A percentile compares a stretch with the other conserved stretches of the same genome.
phyloP scores from a whole-genome alignment of 2,329 filamentous ascomycete genomes.

The Trichophyton verrucosum region DNA sequence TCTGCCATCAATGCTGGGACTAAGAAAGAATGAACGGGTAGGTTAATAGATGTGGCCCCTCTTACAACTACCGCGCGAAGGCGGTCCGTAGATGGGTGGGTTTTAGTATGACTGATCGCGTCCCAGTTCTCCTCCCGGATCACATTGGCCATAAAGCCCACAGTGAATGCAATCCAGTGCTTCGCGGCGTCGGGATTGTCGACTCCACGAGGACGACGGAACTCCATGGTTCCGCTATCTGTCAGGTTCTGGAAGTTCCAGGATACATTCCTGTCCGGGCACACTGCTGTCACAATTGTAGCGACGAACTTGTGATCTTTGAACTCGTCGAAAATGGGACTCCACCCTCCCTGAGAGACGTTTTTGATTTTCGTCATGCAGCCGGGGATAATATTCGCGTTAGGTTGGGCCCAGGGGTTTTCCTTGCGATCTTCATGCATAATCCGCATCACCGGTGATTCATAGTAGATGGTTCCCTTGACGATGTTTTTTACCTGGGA shows the following conservation, averaged over 20 bases:
- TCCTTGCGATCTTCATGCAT: background rate
- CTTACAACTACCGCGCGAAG: background rate
- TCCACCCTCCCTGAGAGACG: background rate
- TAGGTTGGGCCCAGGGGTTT: background rate
- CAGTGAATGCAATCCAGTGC: background rate
- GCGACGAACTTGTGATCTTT: background rate
- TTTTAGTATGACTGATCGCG: fast-evolving
- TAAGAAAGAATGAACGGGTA: background rate
- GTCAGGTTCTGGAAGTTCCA: background rate
- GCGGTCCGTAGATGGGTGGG: background rate
- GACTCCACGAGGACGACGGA: background rate
- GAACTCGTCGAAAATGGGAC: background rate
- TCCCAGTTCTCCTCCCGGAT: background rate
- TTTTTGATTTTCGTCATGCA: background rate
- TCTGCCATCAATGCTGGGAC: background rate
- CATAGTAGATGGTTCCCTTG: background rate
- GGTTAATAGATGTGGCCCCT: background rate
- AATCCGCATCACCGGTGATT: background rate
- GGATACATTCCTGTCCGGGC: background rate
- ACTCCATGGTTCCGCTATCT: background rate
- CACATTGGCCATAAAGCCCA: background rate
- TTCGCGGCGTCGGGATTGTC: background rate
- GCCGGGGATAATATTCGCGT: background rate
- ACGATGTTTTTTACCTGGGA: background rate
- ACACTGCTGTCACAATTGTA: background rate